Evolutionary conservation across 345 rosid genomes (phyloP).

Genomic region (Syzygium aqueum): DNA sequence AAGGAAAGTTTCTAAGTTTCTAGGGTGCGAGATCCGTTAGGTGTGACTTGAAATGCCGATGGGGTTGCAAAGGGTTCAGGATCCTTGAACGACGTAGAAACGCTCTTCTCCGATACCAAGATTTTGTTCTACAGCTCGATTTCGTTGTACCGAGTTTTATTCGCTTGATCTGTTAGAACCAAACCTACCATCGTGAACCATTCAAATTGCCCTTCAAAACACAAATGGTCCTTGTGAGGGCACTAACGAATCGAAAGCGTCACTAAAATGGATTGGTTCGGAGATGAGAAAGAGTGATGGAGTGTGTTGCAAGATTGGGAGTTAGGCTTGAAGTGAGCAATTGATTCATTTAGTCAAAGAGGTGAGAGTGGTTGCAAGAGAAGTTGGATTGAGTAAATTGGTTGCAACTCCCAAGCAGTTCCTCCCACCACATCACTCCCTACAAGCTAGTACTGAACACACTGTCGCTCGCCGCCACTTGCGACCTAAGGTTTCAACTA

Average conservation of each 20-base stretch:
- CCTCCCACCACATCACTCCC: constrained; percentile 17
- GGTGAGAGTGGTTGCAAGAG: background rate
- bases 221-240: background rate
- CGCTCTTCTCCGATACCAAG: background rate
- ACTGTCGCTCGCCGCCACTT: background rate
- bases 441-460: background rate
- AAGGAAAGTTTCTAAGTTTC: background rate
- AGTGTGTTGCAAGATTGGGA: background rate
- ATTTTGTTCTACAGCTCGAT: background rate
- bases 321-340: background rate
- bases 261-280: background rate
- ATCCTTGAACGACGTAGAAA: background rate
- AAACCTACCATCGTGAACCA: background rate
- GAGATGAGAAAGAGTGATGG: background rate
- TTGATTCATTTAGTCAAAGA: background rate
- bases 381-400: constrained; percentile 6
- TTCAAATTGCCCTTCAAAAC: background rate
- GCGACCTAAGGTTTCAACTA: background rate
- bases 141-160: background rate
- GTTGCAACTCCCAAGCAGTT: constrained; percentile 23
- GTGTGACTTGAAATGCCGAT: background rate
- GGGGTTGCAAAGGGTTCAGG: background rate
- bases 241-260: background rate
- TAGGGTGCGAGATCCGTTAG: background rate
- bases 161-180: background rate